A percentile compares a stretch with the other conserved stretches of the same genome.
Conservation (phyloP, 192 early-diverging fungal species). For the Phycomyces blakesleeanus region DNA sequence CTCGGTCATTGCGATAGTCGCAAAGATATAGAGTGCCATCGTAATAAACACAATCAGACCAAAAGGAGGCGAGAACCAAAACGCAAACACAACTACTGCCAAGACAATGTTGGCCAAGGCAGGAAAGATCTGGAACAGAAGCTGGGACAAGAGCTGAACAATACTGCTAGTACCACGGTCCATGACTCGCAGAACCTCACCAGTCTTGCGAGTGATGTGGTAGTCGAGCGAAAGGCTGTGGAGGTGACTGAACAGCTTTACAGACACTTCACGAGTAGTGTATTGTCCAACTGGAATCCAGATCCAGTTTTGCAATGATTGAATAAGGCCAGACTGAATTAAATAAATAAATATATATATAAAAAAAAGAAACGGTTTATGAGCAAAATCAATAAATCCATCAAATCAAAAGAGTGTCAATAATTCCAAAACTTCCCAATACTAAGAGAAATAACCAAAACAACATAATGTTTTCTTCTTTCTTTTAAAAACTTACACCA, state of each 20-base stretch:
- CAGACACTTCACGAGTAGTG: slow-evolving; percentile 87
- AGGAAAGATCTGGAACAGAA: slow-evolving; percentile 91
- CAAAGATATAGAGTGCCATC: slow-evolving; percentile 79
- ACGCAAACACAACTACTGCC: slow-evolving; percentile 69
- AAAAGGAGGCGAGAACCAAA: slow-evolving; percentile 67
- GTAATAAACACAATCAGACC: slow-evolving; percentile 84
- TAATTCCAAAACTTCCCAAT: no score
- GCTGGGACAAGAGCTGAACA: slow-evolving; percentile 69
- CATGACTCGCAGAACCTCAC: slow-evolving; percentile 90
- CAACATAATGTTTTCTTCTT: no score
- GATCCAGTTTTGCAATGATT: slow-evolving; percentile 73
- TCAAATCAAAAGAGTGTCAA: no score
- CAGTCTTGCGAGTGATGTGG: slow-evolving; percentile 93
- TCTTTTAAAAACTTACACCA: slow-evolving; percentile 52
- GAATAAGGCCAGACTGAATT: slow-evolving; percentile 57
- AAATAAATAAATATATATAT: slow-evolving; percentile 16
- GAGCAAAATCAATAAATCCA: background rate
- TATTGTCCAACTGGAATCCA: slow-evolving; percentile 96
- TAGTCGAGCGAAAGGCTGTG: slow-evolving; percentile 86
- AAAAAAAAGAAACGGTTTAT: background rate
- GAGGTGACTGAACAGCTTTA: slow-evolving; percentile 86
- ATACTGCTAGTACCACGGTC: slow-evolving; percentile 75
- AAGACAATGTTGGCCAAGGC: slow-evolving; percentile 84
- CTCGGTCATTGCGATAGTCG: slow-evolving; percentile 83
- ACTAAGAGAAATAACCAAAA: no score